A percentile compares a stretch with the other conserved stretches of the same genome.
Evolutionary conservation across 2,329 filamentous ascomycete species (phyloP).

Genomic region (Calonectria multiphialidica): DNA sequence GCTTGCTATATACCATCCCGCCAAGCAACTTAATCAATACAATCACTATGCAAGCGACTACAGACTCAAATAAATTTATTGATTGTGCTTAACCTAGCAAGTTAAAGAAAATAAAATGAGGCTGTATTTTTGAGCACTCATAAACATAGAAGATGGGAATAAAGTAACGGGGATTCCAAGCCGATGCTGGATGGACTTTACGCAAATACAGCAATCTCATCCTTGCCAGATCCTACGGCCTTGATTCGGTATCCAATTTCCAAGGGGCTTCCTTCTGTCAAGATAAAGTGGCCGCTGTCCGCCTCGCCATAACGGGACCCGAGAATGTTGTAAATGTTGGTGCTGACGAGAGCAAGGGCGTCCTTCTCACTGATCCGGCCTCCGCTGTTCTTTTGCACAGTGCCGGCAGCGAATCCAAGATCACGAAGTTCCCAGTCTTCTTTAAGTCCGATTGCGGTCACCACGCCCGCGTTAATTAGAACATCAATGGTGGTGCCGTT

Average conservation of each 20-base stretch:
- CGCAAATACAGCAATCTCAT: conserved; percentile 51
- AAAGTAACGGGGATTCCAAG: background rate
- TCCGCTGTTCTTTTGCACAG: conserved; percentile 66
- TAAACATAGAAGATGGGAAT: background rate
- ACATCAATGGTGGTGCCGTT: conserved; percentile 72
- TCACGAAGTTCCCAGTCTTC: conserved; percentile 75
- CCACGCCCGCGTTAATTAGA: conserved; percentile 70
- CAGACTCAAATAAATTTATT: background rate
- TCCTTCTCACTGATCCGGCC: conserved; percentile 65
- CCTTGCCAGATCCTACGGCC: conserved; percentile 58
- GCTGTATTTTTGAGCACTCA: background rate
- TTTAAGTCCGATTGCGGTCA: conserved; percentile 67
- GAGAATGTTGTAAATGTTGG: conserved; percentile 69
- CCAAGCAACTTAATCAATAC: background rate
- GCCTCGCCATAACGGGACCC: conserved; percentile 55
- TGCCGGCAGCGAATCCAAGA: conserved; percentile 70
- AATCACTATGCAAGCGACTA: too few relatives aligned
- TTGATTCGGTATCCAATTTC: conserved; percentile 68
- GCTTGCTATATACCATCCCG: too few relatives aligned
- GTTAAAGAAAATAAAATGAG: background rate
- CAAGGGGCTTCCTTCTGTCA: conserved; percentile 73
- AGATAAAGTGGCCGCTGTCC: conserved; percentile 64
- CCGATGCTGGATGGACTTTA: conserved; percentile 22
- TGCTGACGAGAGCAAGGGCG: conserved; percentile 68
- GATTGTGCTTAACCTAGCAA: background rate